phyloP scores from a whole-genome alignment of 1,284 basidiomycete species.

The Sanguinoderma infundibulare region DNA sequence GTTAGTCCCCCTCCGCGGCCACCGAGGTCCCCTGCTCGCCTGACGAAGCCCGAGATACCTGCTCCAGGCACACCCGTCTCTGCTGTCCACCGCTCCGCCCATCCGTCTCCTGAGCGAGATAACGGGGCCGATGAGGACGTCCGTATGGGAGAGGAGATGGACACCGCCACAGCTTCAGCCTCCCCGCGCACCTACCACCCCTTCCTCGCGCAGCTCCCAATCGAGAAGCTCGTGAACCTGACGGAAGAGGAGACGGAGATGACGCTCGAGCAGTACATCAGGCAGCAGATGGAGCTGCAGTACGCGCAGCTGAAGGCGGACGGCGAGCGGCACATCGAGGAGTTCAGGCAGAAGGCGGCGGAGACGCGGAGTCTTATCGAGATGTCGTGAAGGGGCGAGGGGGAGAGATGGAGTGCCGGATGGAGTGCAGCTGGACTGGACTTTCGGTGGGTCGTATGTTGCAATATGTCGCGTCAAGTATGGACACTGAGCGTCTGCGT shows the following conservation, averaged over 20 bases:
- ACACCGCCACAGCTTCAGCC: not conserved
- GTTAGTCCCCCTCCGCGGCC: constrained; percentile 1
- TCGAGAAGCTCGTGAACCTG: constrained; percentile 39
- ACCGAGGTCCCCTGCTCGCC: not conserved
- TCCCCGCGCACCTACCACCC: constrained; percentile 22
- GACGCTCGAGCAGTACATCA: constrained; percentile 80
- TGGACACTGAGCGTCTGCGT: not conserved
- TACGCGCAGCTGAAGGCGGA: constrained; percentile 65
- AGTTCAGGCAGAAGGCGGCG: constrained; percentile 61
- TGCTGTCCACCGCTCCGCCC: constrained; percentile 16
- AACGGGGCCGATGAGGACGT: not conserved
- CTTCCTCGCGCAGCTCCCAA: constrained; percentile 30
- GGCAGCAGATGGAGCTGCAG: constrained; percentile 68
- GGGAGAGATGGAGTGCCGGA: not conserved
- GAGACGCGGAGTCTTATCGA: constrained; percentile 57
- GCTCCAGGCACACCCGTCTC: constrained; percentile 15
- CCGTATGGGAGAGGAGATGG: not conserved
- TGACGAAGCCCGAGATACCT: not conserved
- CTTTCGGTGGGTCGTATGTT: constrained; percentile 9
- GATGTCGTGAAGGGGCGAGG: constrained; percentile 25
- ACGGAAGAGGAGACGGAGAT: constrained; percentile 69
- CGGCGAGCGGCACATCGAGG: constrained; percentile 60
- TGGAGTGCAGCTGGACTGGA: constrained; percentile 17
- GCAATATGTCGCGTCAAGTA: not conserved
- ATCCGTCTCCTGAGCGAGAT: constrained; percentile 13